Evolutionary conservation across 805 yeast species (phyloP).

Genomic region (Kazachstania martiniae): DNA sequence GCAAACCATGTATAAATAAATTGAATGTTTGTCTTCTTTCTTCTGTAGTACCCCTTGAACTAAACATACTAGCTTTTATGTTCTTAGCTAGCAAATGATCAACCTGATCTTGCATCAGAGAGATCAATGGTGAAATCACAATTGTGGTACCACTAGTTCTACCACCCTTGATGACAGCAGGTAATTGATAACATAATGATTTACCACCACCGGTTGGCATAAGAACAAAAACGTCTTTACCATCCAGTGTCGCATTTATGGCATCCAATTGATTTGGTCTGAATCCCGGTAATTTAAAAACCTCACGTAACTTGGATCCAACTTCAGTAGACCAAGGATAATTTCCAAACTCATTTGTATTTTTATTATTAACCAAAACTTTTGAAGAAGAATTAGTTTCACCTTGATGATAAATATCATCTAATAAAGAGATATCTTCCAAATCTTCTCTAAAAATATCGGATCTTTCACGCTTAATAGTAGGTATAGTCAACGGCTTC

Average conservation of each 20-base stretch:
- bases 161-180: conserved; percentile 75
- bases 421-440: conserved; percentile 17
- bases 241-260: conserved; percentile 60
- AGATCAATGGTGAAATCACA: conserved; percentile 89
- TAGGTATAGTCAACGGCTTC: conserved; percentile 3
- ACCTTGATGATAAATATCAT: no score
- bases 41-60: conserved; percentile 57
- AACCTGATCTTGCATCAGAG: conserved; percentile 97
- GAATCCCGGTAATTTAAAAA: conserved; percentile 58
- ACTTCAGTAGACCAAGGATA: conserved; percentile 65
- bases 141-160: conserved; percentile 75
- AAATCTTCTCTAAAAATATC: conserved; percentile 10
- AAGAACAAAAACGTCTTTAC: conserved; percentile 83
- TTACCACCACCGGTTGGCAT: conserved; percentile 99
- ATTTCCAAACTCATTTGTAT: not conserved
- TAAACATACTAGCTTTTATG: conserved; percentile 81
- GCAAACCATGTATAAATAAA: conserved; percentile 50
- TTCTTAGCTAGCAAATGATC: conserved; percentile 58
- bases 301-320: conserved; percentile 40
- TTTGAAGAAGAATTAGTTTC: not conserved
- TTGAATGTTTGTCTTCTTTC: conserved; percentile 58
- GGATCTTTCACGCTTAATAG: conserved; percentile 7
- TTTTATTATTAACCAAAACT: not conserved
- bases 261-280: conserved; percentile 85
- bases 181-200: conserved; percentile 89